phyloP scores from a whole-genome alignment of 176 grass and related monocot species.

The Oryza meyeriana region DNA sequence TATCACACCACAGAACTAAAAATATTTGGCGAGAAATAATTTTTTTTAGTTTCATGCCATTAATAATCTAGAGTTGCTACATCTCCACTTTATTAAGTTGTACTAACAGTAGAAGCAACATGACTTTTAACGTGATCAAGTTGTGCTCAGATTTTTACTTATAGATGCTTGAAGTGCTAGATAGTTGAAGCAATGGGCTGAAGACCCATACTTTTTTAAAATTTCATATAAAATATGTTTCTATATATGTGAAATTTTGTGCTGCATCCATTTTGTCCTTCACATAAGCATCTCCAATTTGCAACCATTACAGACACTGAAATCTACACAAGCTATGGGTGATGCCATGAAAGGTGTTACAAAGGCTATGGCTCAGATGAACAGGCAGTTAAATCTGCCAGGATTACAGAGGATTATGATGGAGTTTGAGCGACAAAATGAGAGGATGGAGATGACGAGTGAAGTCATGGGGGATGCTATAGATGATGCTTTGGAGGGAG shows the following conservation, averaged over 20 bases:
- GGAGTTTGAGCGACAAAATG: slow-evolving; percentile 81
- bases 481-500: slow-evolving; percentile 68
- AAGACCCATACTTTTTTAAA: background rate
- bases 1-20: background rate
- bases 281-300: background rate
- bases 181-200: background rate
- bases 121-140: background rate
- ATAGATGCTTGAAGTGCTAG: background rate
- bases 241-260: background rate
- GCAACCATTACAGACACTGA: slow-evolving; percentile 49
- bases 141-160: background rate
- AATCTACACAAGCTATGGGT: slow-evolving; percentile 80
- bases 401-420: slow-evolving; percentile 69
- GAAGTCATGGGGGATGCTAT: slow-evolving; percentile 79
- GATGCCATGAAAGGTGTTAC: slow-evolving; percentile 87
- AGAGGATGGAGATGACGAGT: slow-evolving; percentile 76
- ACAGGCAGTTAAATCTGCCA: slow-evolving; percentile 68
- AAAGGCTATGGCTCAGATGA: slow-evolving; percentile 82
- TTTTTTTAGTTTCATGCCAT: background rate
- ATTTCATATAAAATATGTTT: background rate
- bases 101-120: background rate
- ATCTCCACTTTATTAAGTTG: background rate
- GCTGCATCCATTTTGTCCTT: background rate
- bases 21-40: background rate
- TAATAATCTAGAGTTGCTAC: background rate